Base-by-base conservation (phyloP, 2,329 filamentous ascomycete genomes). In the Fusarium coicis region DNA sequence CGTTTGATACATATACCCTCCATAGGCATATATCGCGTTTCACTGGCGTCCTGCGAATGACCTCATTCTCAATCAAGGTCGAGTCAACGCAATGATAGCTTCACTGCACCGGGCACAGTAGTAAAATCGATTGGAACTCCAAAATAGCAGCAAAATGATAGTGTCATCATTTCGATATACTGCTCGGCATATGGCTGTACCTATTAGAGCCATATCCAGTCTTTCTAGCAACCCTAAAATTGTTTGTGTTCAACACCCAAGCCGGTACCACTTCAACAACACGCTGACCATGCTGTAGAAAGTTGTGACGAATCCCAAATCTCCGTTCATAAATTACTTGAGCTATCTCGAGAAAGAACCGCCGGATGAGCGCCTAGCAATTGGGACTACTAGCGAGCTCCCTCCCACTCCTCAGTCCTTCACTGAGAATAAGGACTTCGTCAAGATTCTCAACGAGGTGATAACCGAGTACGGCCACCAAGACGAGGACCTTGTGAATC, bases 401-500 rank as follows among this genome's bases (percentile, higher is more conserved):
- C 90, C 90, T 4, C 90, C 90, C 2, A 91, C 89, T 0, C 89
- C 91, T 7, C 81, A 83, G 43, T 87, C 88, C 28, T 91, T 93
- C 76, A 82, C 79, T 28, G 87, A 89, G 76, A 93, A 93, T 78
- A 85, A 81, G 15, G 80, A 82, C 28, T 93, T 93, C 78, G 78
- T 90, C n/a, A 77, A 82, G 15, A 87, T 92, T 56, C 84, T 92
- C 28, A 85, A 90, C 75, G 82, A 88, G 21, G 88, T 91, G 2
- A 83, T 92, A 26, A 79, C 81, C 5, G 82, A 87, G 60, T 82
- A 91, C 70, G 90, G 89, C 7, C 83, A 86, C 49, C 73, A 86
- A n/a, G 91, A 92, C 65, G 87, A 88, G 9, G 83, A 83, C 37
- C 82, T 92, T 2, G 80, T 84, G 65, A 83, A 84, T 14, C 89